A percentile compares a stretch with the other conserved stretches of the same genome.
Evolutionary conservation across 441 rosid species (phyloP).

Genomic region (Erodium texanum): DNA sequence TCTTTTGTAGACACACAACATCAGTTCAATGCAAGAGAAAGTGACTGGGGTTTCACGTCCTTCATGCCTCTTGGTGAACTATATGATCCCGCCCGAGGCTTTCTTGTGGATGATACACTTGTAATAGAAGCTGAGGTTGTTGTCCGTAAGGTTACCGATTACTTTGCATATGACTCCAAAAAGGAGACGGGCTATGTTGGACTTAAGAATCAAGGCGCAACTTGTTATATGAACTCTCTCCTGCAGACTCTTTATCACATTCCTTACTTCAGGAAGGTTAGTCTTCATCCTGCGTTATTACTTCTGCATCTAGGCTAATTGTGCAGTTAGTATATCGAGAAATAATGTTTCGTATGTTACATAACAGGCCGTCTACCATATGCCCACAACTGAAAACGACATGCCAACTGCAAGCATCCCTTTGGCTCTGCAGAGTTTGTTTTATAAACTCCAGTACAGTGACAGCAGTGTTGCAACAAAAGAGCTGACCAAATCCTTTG

Average conservation of each 20-base stretch:
- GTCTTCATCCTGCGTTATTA: conserved; percentile 12
- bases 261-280: conserved; percentile 66
- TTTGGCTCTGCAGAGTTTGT: conserved; percentile 65
- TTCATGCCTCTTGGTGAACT: conserved; percentile 71
- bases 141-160: conserved; percentile 57
- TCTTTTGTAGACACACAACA: conserved; percentile 57
- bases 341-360: conserved; percentile 14
- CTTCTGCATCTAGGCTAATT: conserved; percentile 27
- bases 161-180: conserved; percentile 61
- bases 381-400: conserved; percentile 75
- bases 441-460: conserved; percentile 66
- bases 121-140: conserved; percentile 64
- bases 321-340: conserved; percentile 1
- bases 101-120: conserved; percentile 53
- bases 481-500: conserved; percentile 70
- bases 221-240: conserved; percentile 78
- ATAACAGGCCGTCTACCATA: conserved; percentile 67
- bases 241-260: conserved; percentile 73
- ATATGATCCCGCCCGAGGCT: conserved; percentile 62
- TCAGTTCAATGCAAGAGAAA: conserved; percentile 63
- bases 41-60: conserved; percentile 72
- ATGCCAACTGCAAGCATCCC: conserved; percentile 67
- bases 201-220: conserved; percentile 75
- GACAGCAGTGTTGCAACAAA: conserved; percentile 71
- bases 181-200: conserved; percentile 78